Evolutionary conservation across 2,329 filamentous ascomycete species (phyloP).

Genomic region (Talaromyces sp.): DNA sequence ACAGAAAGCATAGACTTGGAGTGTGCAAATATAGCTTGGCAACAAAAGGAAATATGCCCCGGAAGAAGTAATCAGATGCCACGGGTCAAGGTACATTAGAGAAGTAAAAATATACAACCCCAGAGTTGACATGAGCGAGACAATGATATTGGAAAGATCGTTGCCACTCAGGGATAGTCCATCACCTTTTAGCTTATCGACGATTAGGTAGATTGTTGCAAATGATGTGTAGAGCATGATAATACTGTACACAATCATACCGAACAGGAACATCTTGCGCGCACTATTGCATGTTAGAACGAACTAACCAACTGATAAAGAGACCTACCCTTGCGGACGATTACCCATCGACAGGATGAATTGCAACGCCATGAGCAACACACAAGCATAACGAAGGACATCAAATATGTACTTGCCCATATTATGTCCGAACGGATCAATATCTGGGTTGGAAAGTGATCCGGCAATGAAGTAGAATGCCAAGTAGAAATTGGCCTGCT

Average conservation of each 20-base stretch:
- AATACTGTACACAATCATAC: slow-evolving; percentile 83
- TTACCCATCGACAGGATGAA: slow-evolving; percentile 97
- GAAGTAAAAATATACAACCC: slow-evolving; percentile 96
- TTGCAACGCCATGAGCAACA: slow-evolving; percentile 86
- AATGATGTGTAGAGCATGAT: slow-evolving; percentile 98
- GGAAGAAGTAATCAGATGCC: slow-evolving; percentile 96
- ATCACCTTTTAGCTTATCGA: slow-evolving; percentile 64
- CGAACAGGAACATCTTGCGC: slow-evolving; percentile 80
- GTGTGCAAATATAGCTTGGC: slow-evolving; percentile 90
- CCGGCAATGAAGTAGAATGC: slow-evolving; percentile 98
- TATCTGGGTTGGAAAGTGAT: slow-evolving; percentile 70
- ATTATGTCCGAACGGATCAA: slow-evolving; percentile 89
- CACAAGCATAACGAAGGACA: slow-evolving; percentile 77
- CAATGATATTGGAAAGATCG: slow-evolving; percentile 90
- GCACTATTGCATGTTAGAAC: slow-evolving; percentile 47
- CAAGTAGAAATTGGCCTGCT: slow-evolving; percentile 88
- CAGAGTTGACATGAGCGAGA: slow-evolving; percentile 82
- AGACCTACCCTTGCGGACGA: slow-evolving; percentile 72
- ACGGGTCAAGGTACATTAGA: slow-evolving; percentile 93
- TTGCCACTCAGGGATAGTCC: slow-evolving; percentile 70
- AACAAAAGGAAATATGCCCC: slow-evolving; percentile 90
- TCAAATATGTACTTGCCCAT: slow-evolving; percentile 83
- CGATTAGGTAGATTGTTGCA: slow-evolving; percentile 81
- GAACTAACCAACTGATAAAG: too few species aligned
- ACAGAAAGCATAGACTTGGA: slow-evolving; percentile 98